Percentiles rank a stretch among this genome's conserved stretches.
Evolutionary conservation across 805 yeast species (phyloP).

Genomic region (Monosporozyma yasuniensis): DNA sequence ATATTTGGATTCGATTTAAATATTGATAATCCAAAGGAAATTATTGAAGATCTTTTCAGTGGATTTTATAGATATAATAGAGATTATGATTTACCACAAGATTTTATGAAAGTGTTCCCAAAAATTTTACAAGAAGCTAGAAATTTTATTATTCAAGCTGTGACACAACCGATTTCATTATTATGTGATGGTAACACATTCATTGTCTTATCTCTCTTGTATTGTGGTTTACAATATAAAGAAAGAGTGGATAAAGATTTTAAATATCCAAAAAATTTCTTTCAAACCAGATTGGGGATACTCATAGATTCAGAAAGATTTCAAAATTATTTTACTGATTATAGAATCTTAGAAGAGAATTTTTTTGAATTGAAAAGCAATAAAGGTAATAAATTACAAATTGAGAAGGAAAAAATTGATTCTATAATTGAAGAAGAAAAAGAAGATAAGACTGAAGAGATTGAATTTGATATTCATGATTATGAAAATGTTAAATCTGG

Average conservation of each 20-base stretch:
- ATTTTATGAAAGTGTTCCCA: slow-evolving; percentile 24
- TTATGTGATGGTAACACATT: slow-evolving; percentile 28
- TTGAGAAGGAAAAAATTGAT: slow-evolving; percentile 17
- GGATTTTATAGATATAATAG: slow-evolving; percentile 26
- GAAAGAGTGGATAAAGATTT: slow-evolving; percentile 20
- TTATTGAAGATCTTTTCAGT: slow-evolving; percentile 29
- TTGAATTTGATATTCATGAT: slow-evolving; percentile 11
- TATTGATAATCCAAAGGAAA: slow-evolving; percentile 28
- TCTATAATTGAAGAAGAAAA: slow-evolving; percentile 16
- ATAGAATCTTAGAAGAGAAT: slow-evolving; percentile 26
- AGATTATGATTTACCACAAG: slow-evolving; percentile 22
- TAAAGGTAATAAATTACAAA: slow-evolving; percentile 24
- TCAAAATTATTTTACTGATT: slow-evolving; percentile 22
- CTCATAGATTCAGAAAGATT: slow-evolving; percentile 15
- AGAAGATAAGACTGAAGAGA: neutral
- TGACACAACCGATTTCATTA: slow-evolving; percentile 30
- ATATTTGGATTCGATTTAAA: slow-evolving; percentile 29
- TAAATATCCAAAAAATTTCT: slow-evolving; percentile 27
- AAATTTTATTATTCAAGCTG: slow-evolving; percentile 29
- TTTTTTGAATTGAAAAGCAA: slow-evolving; percentile 30
- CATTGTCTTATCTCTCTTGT: slow-evolving; percentile 23
- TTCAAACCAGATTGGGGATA: slow-evolving; percentile 22
- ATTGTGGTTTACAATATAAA: slow-evolving; percentile 27
- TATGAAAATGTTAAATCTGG: slow-evolving; percentile 24
- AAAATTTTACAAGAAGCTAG: slow-evolving; percentile 28